Conservation (phyloP, 805 yeast species). For the Metschnikowia vanudenii region DNA sequence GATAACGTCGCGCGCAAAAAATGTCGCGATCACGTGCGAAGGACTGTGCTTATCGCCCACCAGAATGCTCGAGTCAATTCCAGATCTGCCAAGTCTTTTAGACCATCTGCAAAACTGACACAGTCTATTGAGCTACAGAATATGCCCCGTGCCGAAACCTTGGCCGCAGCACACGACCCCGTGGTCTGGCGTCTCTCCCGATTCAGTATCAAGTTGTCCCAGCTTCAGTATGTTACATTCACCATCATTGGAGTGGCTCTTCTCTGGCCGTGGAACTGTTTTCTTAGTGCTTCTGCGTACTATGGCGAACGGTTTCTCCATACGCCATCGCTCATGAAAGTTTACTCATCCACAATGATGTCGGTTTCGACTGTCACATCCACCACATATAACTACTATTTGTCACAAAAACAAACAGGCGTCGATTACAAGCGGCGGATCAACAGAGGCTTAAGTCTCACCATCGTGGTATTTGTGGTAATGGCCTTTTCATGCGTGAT, state of each 20-base stretch:
- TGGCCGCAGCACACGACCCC: conserved; percentile 20
- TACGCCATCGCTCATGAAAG: conserved; percentile 49
- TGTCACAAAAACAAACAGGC: conserved; percentile 65
- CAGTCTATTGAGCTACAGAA: conserved; percentile 7
- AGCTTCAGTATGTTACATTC: conserved; percentile 55
- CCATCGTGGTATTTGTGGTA: conserved; percentile 54
- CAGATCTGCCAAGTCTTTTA: too few species aligned
- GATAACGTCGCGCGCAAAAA: not conserved
- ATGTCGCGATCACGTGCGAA: not conserved
- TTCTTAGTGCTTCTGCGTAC: conserved; percentile 81
- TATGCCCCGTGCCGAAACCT: conserved; percentile 9
- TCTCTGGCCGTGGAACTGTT: conserved; percentile 94
- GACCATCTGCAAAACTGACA: conserved; percentile 7
- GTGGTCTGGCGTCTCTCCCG: conserved; percentile 17
- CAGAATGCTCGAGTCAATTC: too few species aligned
- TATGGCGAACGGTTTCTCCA: conserved; percentile 60
- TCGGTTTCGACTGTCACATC: conserved; percentile 73
- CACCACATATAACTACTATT: conserved; percentile 53
- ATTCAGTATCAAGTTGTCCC: conserved; percentile 24
- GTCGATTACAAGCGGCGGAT: conserved; percentile 59
- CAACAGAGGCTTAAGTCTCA: conserved; percentile 56
- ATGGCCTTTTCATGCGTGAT: conserved; percentile 54
- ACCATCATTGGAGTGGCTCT: conserved; percentile 70
- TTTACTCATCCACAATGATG: conserved; percentile 86
- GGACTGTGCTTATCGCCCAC: too few species aligned